Percentiles rank a stretch among this genome's conserved stretches.
phyloP scores from a whole-genome alignment of 108 stramenopile genomes.

The Ochromonas danica region DNA sequence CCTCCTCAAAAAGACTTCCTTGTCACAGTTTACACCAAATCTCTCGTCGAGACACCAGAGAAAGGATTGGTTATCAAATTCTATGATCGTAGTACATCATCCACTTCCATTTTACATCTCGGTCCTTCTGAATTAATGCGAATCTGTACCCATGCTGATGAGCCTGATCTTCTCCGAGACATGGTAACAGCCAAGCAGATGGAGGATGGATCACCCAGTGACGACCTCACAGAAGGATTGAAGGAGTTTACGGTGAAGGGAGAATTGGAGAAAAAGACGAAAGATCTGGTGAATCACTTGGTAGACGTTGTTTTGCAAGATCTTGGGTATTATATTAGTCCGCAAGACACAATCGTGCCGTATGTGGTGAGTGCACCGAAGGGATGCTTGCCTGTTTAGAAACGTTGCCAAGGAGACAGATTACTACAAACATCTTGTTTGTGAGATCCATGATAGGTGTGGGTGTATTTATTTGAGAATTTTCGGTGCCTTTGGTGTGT shows the following conservation, averaged over 20 bases:
- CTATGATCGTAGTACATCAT: not conserved
- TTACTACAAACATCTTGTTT: too few relatives aligned
- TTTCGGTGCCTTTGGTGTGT: too few relatives aligned
- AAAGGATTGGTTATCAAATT: slow-evolving; percentile 24
- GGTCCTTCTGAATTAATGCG: slow-evolving; percentile 3
- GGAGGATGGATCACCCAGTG: not conserved
- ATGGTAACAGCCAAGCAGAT: not conserved
- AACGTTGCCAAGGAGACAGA: too few relatives aligned
- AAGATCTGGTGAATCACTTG: not conserved
- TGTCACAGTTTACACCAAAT: slow-evolving; percentile 22
- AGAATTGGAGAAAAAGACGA: not conserved
- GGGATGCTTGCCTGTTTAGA: too few relatives aligned
- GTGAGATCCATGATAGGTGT: too few relatives aligned
- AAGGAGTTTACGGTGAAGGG: not conserved
- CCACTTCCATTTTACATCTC: slow-evolving; percentile 11
- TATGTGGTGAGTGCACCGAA: not conserved
- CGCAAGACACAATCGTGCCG: not conserved
- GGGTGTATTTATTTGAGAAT: too few relatives aligned
- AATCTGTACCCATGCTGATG: slow-evolving; percentile 2
- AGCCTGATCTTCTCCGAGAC: slow-evolving; percentile 24
- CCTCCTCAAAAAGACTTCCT: not conserved
- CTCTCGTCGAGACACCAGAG: not conserved
- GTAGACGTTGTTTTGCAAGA: slow-evolving; percentile 5
- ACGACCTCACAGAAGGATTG: not conserved
- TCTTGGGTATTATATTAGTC: not conserved